Conservation (phyloP, 2,329 filamentous ascomycete genomes). For the Pseudogymnoascus sp. region DNA sequence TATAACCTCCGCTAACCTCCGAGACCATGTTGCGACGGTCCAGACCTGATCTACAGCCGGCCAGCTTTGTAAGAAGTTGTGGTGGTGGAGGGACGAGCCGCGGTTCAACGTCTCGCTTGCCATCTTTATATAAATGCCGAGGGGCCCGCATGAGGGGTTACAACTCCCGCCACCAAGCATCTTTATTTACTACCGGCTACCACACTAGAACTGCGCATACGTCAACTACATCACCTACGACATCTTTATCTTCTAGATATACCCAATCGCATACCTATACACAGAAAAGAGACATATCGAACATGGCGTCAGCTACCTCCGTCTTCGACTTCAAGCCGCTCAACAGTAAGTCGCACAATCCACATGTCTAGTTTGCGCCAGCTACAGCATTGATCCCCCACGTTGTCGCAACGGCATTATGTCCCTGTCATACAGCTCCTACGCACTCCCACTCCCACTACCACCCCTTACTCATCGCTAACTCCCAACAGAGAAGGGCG, state of each 20-base stretch:
- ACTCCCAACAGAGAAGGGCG: conserved; percentile 58
- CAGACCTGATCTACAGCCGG: neutral
- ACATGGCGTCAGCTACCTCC: conserved; percentile 60
- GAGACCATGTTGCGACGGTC: neutral
- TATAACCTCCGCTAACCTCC: neutral
- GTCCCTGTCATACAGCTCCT: too few relatives aligned
- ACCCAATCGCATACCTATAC: neutral
- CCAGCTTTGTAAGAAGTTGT: conserved; percentile 5
- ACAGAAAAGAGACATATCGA: conserved; percentile 14
- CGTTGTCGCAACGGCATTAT: neutral
- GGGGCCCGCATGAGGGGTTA: neutral
- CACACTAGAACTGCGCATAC: neutral
- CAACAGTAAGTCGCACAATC: conserved; percentile 54
- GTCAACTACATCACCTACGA: neutral
- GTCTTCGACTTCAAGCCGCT: conserved; percentile 83
- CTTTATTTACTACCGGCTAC: neutral
- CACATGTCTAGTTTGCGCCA: neutral
- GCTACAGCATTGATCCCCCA: neutral
- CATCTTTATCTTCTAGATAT: neutral
- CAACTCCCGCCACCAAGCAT: conserved; percentile 2
- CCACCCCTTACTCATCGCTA: conserved; percentile 17
- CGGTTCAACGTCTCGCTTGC: conserved; percentile 1
- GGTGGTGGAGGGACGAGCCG: neutral
- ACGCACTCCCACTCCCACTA: neutral
- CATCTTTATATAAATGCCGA: conserved; percentile 2